Evolutionary conservation across 202 grass and related monocot genomes (phyloP), one percentile per base, ranked within the genome.

Genomic region (Setaria viridis): DNA sequence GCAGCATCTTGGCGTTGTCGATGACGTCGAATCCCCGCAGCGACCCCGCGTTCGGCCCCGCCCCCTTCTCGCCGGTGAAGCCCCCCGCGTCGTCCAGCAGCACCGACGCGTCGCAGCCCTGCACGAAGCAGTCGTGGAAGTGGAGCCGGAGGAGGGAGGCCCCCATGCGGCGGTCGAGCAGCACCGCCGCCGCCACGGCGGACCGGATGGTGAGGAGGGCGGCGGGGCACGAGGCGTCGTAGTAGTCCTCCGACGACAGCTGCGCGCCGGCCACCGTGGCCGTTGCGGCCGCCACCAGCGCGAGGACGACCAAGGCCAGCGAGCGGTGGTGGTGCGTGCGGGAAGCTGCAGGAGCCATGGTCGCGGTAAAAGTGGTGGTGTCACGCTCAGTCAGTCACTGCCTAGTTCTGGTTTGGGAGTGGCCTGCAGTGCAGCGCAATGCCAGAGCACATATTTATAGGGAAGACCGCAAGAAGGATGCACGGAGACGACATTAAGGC

Each of bases 51-150:
- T 94, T 94, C 6, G 92, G 89, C 55, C 50, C 46, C 3, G 92
- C 92, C 0, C 65, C 67, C 76, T 94, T 87, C 67, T 94, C 92
- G 20, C 92, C 92, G 63, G 92, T 91, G 86, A 91, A 94, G 71
- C 48, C 53, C 30, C 70, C 41, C 42, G 89, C 74, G 83, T 94
- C 92, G 49, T 91, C 92, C 0, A 94, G 86, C 42, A 94, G 76
- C 70, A 94, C 79, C 20, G 92, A 94, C 39, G 75, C 92, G 62
- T 94, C 92, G n/a, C 92, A 91, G 1, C 92, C 92, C 55, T 58
- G 55, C 55, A 97, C 94, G 80, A 94, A 94, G 88, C 94, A 94
- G 80, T 97, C 94, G 74, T 97, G 94, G 86, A 97, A 94, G 63
- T 94, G 92, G 67, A 94, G 90, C 53, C 94, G 94, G 80, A 92